Percentiles rank a stretch among this genome's conserved stretches.
These are phyloP conservation scores for Epichloe amarillans DNA, from an alignment of 2,329 filamentous ascomycete species.

Conservation along the genomic window DNA sequence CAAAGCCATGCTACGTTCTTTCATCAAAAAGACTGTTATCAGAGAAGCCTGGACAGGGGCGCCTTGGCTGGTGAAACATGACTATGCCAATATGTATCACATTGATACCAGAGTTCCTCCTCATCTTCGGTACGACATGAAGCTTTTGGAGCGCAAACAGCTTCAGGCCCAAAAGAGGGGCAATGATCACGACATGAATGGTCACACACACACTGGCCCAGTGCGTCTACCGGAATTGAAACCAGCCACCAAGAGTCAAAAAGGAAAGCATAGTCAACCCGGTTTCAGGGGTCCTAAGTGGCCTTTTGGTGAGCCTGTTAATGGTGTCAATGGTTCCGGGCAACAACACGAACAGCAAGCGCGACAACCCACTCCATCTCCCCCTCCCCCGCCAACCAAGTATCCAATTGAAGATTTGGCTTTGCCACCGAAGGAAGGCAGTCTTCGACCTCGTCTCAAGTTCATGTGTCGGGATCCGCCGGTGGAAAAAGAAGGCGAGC, in stretches of 20 bases:
- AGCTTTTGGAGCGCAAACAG: slow-evolving; percentile 64
- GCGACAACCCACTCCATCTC: slow-evolving; percentile 29
- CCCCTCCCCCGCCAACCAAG: slow-evolving; percentile 66
- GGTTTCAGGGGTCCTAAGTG: slow-evolving; percentile 31
- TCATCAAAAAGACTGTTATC: slow-evolving; percentile 88
- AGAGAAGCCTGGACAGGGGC: slow-evolving; percentile 92
- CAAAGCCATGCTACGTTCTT: slow-evolving; percentile 83
- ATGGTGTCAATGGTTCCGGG: slow-evolving; percentile 22
- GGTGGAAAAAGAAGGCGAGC: slow-evolving; percentile 27
- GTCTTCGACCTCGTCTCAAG: slow-evolving; percentile 60
- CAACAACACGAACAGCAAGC: neutral
- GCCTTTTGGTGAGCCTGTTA: slow-evolving; percentile 17
- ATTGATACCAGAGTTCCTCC: slow-evolving; percentile 79
- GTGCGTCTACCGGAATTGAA: slow-evolving; percentile 59
- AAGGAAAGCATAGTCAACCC: slow-evolving; percentile 35
- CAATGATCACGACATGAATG: slow-evolving; percentile 30
- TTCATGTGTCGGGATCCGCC: slow-evolving; percentile 59
- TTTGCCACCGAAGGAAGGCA: slow-evolving; percentile 52
- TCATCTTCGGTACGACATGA: slow-evolving; percentile 70
- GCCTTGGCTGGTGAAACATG: slow-evolving; percentile 85
- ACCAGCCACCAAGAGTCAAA: slow-evolving; percentile 57
- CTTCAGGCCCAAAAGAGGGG: slow-evolving; percentile 53
- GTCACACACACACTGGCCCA: slow-evolving; percentile 28
- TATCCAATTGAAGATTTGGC: slow-evolving; percentile 94
- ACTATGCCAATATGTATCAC: slow-evolving; percentile 70